These are phyloP conservation scores for Chaetomium strumarium DNA, from an alignment of 2,329 filamentous ascomycete genomes.

Conservation along the genomic window DNA sequence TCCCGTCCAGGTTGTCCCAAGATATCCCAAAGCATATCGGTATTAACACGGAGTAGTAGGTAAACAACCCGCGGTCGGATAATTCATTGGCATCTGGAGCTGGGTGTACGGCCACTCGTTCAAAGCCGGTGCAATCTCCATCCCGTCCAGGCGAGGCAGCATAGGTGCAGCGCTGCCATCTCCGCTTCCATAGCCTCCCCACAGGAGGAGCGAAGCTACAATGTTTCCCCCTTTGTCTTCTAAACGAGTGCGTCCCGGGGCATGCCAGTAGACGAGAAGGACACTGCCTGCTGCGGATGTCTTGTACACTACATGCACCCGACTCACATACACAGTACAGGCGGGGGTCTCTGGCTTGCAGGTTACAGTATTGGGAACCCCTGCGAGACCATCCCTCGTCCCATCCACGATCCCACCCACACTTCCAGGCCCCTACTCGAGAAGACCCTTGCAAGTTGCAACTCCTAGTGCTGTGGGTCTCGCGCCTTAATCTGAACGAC, in stretches of 20 bases:
- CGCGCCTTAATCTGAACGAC: slow-evolving; percentile 10
- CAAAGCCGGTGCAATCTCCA: slow-evolving; percentile 13
- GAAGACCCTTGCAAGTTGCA: slow-evolving; percentile 11
- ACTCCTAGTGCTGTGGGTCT: slow-evolving; percentile 3
- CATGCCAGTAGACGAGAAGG: neutral
- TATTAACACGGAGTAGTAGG: slow-evolving; percentile 9
- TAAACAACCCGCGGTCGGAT: slow-evolving; percentile 11
- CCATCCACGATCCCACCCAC: slow-evolving; percentile 9
- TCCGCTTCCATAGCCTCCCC: neutral
- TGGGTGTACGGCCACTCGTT: slow-evolving; percentile 1
- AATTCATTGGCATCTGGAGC: slow-evolving; percentile 1
- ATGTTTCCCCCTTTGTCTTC: neutral
- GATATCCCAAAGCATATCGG: neutral
- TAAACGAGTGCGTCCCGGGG: neutral
- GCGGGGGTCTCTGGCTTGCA: slow-evolving; percentile 11
- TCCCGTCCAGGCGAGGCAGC: slow-evolving; percentile 11
- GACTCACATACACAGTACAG: neutral
- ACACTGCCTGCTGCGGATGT: neutral
- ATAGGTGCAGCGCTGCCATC: neutral
- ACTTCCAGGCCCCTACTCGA: too few species aligned
- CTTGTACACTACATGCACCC: neutral
- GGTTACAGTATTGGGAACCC: slow-evolving; percentile 14
- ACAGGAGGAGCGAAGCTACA: neutral
- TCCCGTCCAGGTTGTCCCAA: slow-evolving; percentile 2
- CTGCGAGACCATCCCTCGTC: slow-evolving; percentile 11